Base-by-base conservation (phyloP, 2,329 filamentous ascomycete genomes). In the Ceratocystis cacaofunesta region DNA sequence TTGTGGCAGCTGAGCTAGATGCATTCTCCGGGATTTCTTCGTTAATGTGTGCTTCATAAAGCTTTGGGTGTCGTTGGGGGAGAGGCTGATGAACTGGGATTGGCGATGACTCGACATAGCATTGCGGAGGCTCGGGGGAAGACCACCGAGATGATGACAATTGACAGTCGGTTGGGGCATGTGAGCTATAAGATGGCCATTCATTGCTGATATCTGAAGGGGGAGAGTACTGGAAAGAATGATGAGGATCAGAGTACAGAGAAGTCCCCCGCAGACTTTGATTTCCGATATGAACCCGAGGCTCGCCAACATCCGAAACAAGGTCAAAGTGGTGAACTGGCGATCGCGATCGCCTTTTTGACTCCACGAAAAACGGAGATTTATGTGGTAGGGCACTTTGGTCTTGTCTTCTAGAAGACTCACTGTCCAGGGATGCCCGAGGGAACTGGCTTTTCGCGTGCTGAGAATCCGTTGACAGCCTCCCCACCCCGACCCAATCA, bases 271-370 rank as follows among this genome's bases (percentile, higher is more conserved):
- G 22, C 1, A 67, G 48, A 46, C 66, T 67, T 30, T 67, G 63
- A 30, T 67, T 67, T 28, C 66, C 66, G 41, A 67, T 67, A 15
- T 48, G 46, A 2, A 67, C 41, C 3, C 43, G 48, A 25, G 65
- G 65, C 17, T 67, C 58, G 19, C 57, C 41, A 41, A 62, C 32
- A 19, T 50, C 12, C 17, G 12, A 43, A n/a, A 61, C 19, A 12
- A n/a, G 7, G 22, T 12, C 25, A 58, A 25, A 28, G 25, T 10
- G 32, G n/a, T 10, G 52, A 1, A 44, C 30, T 52, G 41, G 55
- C 15, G 36, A 57, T 4, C 36, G 50, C 41, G 32, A 64, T 15
- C 10, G 43, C 10, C 36, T 41, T 12, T 41, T 58, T 8, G 50
- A 50, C 17, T 48, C 25, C 5, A 62, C n/a, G 41, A 65, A 65